These are phyloP conservation scores for Claviceps lovelessii DNA, from an alignment of 2,329 filamentous ascomycete genomes.

Conservation along the genomic window DNA sequence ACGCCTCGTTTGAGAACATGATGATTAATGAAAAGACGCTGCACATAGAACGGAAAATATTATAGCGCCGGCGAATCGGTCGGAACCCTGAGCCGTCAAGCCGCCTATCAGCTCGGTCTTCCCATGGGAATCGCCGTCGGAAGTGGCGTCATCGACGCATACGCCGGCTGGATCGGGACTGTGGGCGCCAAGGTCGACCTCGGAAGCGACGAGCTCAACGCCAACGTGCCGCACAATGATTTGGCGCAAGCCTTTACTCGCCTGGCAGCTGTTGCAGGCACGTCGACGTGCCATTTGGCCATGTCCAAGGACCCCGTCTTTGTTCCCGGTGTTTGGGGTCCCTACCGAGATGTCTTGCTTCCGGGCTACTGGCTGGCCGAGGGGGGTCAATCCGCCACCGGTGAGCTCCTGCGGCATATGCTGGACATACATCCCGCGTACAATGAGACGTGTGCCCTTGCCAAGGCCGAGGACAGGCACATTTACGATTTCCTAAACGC, in stretches of 20 bases:
- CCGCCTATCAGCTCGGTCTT: conserved; percentile 70
- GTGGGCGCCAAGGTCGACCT: conserved; percentile 92
- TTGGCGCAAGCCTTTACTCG: conserved; percentile 86
- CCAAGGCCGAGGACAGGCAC: conserved; percentile 69
- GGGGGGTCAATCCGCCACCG: conserved; percentile 90
- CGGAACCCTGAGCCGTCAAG: conserved; percentile 69
- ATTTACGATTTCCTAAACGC: conserved; percentile 93
- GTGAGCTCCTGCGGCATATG: conserved; percentile 85
- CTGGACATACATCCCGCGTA: conserved; percentile 91
- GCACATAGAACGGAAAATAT: conserved; percentile 69
- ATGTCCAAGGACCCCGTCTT: conserved; percentile 92
- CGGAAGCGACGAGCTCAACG: conserved; percentile 48
- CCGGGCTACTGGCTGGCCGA: conserved; percentile 95
- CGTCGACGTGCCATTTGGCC: conserved; percentile 91
- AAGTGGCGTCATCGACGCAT: conserved; percentile 94
- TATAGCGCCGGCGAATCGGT: conserved; percentile 85
- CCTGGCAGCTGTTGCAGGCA: conserved; percentile 86
- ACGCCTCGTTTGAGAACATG: conserved; percentile 5
- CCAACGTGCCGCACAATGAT: conserved; percentile 60
- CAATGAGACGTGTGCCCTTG: conserved; percentile 61
- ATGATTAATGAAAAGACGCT: background rate
- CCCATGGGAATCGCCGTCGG: conserved; percentile 81
- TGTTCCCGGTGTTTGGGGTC: conserved; percentile 91
- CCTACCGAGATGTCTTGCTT: conserved; percentile 85
- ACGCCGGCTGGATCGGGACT: conserved; percentile 96